Base-by-base conservation (phyloP, 257 asterid species). In the Jacaranda copaia region DNA sequence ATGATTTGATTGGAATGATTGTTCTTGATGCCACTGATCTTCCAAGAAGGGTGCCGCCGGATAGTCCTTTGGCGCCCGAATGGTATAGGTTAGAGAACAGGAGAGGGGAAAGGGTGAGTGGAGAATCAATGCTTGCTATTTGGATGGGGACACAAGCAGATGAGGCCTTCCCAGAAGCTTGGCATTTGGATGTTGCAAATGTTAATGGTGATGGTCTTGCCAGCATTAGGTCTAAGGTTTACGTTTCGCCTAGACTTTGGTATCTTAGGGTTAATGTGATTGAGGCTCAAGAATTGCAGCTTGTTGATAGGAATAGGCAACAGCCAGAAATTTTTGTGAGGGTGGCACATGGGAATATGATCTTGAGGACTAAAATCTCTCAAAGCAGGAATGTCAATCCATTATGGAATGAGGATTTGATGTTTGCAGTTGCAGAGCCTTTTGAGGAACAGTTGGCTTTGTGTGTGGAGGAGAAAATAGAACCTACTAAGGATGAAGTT, bases 121-220 rank as follows among this genome's bases (percentile, higher is more conserved):
- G 99, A 25, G 98, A 92, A 43, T 56, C 92, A 39, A 95, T 95
- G 98, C 59, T 92, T 66, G 95, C 97, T 8, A 58, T 89, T 51
- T 95, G 99, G 99, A 75, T 88, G 72, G 97, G 99, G 25, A 95
- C 98, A 8, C 98, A 94, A 66, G 99, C 97, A 0, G 99, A 94
- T 42, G 97, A 92, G 87, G 97, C 96, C 0, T 92, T 95, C 20
- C 84, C 98, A 0, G 98, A 95, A 68, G 95, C 99, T 0, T 92
- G 90, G 83, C 95, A 89, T 81, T 72, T 95, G 81, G 98, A 95
- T 84, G 87, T 85, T 45, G 65, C 82, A 0, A 35, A 84, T 0
- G 86, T 88, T 18, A 88, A 79, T 46, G 92, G 91, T 8, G 97
- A 92, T 25, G 98, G 92, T 0, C 68, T 94, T 5, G 83, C 88